Evolutionary conservation across 441 rosid species (phyloP).

Genomic region (Populus trichocarpa): DNA sequence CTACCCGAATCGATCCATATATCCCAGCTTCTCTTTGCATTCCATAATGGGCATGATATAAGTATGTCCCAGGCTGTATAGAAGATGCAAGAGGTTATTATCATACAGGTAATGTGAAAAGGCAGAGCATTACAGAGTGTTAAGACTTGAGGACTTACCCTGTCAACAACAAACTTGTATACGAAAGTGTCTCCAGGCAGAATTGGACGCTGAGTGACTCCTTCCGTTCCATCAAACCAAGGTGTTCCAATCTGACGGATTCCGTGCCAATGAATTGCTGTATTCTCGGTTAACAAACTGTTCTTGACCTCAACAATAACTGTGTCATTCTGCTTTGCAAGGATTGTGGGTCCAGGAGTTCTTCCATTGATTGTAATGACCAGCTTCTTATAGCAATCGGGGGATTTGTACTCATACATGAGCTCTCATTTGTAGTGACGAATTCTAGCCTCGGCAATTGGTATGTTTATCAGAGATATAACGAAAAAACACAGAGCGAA

Average conservation of each 20-base stretch:
- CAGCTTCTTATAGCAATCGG: slow-evolving; percentile 54
- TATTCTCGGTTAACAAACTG: slow-evolving; percentile 54
- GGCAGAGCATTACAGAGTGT: neutral
- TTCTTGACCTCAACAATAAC: slow-evolving; percentile 62
- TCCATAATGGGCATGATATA: slow-evolving; percentile 82
- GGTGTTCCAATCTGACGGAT: slow-evolving; percentile 48
- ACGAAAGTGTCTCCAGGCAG: slow-evolving; percentile 54
- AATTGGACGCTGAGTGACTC: slow-evolving; percentile 74
- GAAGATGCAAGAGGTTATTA: neutral
- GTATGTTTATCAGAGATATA: slow-evolving; percentile 4
- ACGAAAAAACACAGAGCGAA: neutral
- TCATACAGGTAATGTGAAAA: neutral
- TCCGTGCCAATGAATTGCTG: slow-evolving; percentile 87
- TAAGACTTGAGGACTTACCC: neutral
- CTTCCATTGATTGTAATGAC: slow-evolving; percentile 33
- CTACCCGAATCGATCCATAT: slow-evolving; percentile 58
- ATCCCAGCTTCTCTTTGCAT: slow-evolving; percentile 73
- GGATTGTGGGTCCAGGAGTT: slow-evolving; percentile 63
- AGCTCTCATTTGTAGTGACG: slow-evolving; percentile 58
- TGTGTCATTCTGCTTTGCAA: slow-evolving; percentile 60
- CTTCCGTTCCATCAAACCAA: slow-evolving; percentile 53
- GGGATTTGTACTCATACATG: slow-evolving; percentile 58
- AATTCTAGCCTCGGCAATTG: slow-evolving; percentile 34
- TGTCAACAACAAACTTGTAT: slow-evolving; percentile 3
- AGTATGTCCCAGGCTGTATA: slow-evolving; percentile 61